Conservation (phyloP, 805 yeast species). For the Teunomyces pallodes region DNA sequence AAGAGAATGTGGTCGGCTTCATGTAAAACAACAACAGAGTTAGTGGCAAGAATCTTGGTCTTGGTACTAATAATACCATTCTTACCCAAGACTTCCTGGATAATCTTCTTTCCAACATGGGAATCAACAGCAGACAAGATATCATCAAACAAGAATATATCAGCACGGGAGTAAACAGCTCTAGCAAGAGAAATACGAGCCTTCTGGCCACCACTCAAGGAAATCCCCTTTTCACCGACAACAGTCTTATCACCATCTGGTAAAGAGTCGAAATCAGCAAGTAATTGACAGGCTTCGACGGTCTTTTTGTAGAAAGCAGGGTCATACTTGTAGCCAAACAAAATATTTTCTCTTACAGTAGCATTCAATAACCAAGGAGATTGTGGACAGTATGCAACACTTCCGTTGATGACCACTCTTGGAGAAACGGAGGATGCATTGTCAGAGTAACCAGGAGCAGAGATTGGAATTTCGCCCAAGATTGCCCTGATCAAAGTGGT, state of each 20-base stretch:
- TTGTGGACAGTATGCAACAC: slow-evolving; percentile 41
- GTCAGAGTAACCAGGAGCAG: slow-evolving; percentile 6
- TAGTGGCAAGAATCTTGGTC: slow-evolving; percentile 39
- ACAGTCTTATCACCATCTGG: slow-evolving; percentile 43
- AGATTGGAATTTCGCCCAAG: slow-evolving; percentile 29
- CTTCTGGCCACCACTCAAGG: slow-evolving; percentile 43
- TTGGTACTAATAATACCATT: slow-evolving; percentile 32
- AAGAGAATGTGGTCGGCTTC: slow-evolving; percentile 33
- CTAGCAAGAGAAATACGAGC: slow-evolving; percentile 42
- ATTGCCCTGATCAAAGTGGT: slow-evolving; percentile 35
- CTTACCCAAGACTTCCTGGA: slow-evolving; percentile 29
- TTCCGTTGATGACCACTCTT: slow-evolving; percentile 26
- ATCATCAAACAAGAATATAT: slow-evolving; percentile 39
- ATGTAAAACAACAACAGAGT: slow-evolving; percentile 35
- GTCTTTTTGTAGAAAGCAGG: slow-evolving; percentile 29
- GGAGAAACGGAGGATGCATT: slow-evolving; percentile 2
- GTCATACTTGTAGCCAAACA: slow-evolving; percentile 35
- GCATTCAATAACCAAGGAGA: slow-evolving; percentile 42
- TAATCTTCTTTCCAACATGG: slow-evolving; percentile 38
- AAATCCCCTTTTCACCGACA: slow-evolving; percentile 45
- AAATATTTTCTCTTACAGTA: slow-evolving; percentile 38
- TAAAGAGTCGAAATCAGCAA: slow-evolving; percentile 31
- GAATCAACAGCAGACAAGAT: slow-evolving; percentile 44
- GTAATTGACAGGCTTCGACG: slow-evolving; percentile 36
- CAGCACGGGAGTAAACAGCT: slow-evolving; percentile 42